Percentiles rank a stretch among this genome's conserved stretches.
These are phyloP conservation scores for Aspergillus caelatus DNA, from an alignment of 2,329 filamentous ascomycete genomes.

Conservation along the genomic window DNA sequence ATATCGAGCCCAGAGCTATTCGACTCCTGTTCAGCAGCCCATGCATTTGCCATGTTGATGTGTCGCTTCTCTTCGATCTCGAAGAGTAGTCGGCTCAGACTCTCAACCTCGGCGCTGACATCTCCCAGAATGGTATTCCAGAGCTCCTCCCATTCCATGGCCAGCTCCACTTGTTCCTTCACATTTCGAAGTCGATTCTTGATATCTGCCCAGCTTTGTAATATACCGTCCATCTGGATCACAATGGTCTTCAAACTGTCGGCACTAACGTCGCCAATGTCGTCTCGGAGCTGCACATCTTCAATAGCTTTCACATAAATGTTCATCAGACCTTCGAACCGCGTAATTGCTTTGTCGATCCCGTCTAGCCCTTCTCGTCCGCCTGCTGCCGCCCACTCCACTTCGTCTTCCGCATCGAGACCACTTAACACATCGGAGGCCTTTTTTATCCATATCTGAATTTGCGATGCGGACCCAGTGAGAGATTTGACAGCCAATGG, in stretches of 20 bases:
- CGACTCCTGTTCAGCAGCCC: slow-evolving; percentile 57
- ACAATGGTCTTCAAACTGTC: slow-evolving; percentile 76
- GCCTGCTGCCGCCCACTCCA: slow-evolving; percentile 92
- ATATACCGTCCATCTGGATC: slow-evolving; percentile 83
- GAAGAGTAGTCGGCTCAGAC: slow-evolving; percentile 79
- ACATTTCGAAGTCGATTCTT: slow-evolving; percentile 75
- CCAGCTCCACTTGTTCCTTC: slow-evolving; percentile 89
- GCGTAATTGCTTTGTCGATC: slow-evolving; percentile 70
- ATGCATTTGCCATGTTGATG: slow-evolving; percentile 60
- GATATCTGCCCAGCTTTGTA: slow-evolving; percentile 82
- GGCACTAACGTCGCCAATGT: slow-evolving; percentile 71
- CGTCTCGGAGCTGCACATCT: slow-evolving; percentile 75
- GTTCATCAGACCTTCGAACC: slow-evolving; percentile 86
- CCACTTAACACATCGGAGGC: slow-evolving; percentile 86
- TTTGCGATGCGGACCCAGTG: slow-evolving; percentile 86
- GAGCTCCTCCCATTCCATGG: slow-evolving; percentile 98
- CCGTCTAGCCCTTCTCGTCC: slow-evolving; percentile 61
- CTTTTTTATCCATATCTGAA: slow-evolving; percentile 90
- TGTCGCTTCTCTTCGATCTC: slow-evolving; percentile 98
- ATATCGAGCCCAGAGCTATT: slow-evolving; percentile 66
- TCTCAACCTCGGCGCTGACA: slow-evolving; percentile 85
- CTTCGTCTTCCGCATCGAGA: slow-evolving; percentile 92
- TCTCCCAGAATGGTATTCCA: slow-evolving; percentile 94
- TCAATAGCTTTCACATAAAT: slow-evolving; percentile 96
- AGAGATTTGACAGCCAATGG: slow-evolving; percentile 81